Evolutionary conservation across 129 eudicot species (phyloP), one percentile per base, ranked within the genome.

Genomic region (Erigeron canadensis): DNA sequence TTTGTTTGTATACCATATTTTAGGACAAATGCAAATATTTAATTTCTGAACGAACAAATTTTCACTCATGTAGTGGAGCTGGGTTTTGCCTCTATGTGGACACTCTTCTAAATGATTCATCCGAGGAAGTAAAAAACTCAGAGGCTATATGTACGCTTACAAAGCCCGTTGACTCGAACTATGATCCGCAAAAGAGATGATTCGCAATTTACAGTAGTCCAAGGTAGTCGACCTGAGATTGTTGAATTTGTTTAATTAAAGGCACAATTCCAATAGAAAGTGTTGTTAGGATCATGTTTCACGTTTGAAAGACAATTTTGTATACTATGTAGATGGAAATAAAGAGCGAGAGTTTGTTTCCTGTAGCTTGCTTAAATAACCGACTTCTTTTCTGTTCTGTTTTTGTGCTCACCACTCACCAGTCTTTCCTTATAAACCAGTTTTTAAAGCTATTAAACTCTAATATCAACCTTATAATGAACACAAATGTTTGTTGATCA

Each of bases 91-190:
- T 91, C n/a, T 86, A 87, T 59, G 97, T 91, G 81, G 97, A 91
- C 61, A 74, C 78, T 82, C 83, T 87, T 51, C 82, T 91, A 18
- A 59, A 67, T 3, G 88, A 84, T 75, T 85, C 97, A 43, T 87
- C 95, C 5, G 89, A 85, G 63, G 97, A 91, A 80, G 86, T 91
- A 16, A 82, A 86, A 88, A 91, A 61, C 95, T 91, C 62, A 81
- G 97, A 47, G 85, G 81, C 71, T 91, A 91, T 73, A 91, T 91
- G 97, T 91, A 91, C 65, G 59, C 95, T 8, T 91, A 69, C 39
- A 91, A 91, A 80, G 87, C 85, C 38, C 83, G 82, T 70, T 88
- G 50, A 81, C 21, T 34, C 8, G 13, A 4, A 13, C 8, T 60
- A 34, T 18, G 17, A 28, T 2, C 5, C 13, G 6, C 3, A 7